Percentiles rank a stretch among this genome's conserved stretches.
phyloP scores from a whole-genome alignment of 352 stramenopile genomes.

The Phytophthora sp. region DNA sequence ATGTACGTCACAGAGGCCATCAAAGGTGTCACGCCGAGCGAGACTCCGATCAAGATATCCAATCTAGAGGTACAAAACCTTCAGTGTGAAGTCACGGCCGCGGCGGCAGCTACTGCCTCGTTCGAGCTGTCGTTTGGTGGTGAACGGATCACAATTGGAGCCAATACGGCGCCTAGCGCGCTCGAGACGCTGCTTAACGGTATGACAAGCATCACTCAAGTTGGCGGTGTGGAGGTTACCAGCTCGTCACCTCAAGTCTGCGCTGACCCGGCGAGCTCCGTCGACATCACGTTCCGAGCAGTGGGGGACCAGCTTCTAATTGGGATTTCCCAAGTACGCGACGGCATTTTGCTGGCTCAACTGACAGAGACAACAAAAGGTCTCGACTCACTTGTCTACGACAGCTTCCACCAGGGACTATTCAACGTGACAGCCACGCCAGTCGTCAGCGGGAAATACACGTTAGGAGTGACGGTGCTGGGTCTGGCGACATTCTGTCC shows the following conservation, averaged over 20 bases:
- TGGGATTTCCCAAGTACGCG: constrained; percentile 43
- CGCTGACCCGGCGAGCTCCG: constrained; percentile 29
- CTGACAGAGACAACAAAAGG: constrained; percentile 71
- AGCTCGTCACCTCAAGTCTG: constrained; percentile 46
- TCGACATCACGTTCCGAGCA: constrained; percentile 54
- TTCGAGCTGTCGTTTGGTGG: constrained; percentile 63
- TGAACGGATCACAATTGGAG: constrained; percentile 41
- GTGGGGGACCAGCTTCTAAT: constrained; percentile 58
- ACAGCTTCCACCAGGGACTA: constrained; percentile 58
- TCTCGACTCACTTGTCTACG: constrained; percentile 74
- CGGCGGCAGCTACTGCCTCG: constrained; percentile 32
- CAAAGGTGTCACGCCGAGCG: constrained; percentile 46
- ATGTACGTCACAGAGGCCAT: constrained; percentile 65
- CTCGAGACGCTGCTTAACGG: constrained; percentile 64
- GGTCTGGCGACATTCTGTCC: constrained; percentile 65
- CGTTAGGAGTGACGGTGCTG: constrained; percentile 59
- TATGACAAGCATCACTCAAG: constrained; percentile 40
- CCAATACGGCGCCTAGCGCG: constrained; percentile 37
- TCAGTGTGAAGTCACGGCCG: constrained; percentile 51
- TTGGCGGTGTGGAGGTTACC: constrained; percentile 60
- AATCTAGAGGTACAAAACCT: constrained; percentile 72
- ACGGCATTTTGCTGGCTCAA: constrained; percentile 56
- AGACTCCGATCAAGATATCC: constrained; percentile 48
- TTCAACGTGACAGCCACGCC: constrained; percentile 90
- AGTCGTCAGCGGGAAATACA: constrained; percentile 74